Evolutionary conservation across 2,329 filamentous ascomycete species (phyloP), one percentile per base, ranked within the genome.

Genomic region (Cercospora nicotianae): DNA sequence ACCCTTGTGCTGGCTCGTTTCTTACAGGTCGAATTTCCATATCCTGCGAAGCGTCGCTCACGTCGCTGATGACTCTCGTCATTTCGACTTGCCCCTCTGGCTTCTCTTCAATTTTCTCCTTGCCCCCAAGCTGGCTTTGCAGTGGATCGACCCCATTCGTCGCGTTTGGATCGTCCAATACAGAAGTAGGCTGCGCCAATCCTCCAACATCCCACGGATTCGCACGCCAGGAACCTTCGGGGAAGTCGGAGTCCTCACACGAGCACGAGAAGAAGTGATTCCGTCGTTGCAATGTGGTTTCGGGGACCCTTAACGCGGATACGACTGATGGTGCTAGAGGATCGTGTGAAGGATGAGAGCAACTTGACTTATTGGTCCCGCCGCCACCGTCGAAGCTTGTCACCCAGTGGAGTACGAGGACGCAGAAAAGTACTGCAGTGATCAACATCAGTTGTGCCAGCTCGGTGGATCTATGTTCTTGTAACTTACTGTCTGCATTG

Each of bases 381-480:
- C 66, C 66, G 33, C 36, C 55, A 33, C 42, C 57, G 64, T 70
- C 63, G 60, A 70, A 65, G 7, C 53, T 65, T 7, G 68, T 70
- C 5, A 61, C 68, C 68, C 68, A 70, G 57, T 70, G 68, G 5
- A 68, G 60, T 28, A 68, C 60, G n/a, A 70, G 51, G 20, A 68
- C 66, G 58, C 63, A 70, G 55, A 68, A 67, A 5, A 70, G 60
- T 28, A 68, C 66, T 70, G 42, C 18, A n/a, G 16, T n/a, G 7
- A 33, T 33, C 36, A 33, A 60, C 45, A 26, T 23, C 36, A 65
- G 55, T 13, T 26, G 20, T 5, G 12, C 33, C 20, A 5, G 12
- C 26, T 28, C 26, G 8, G 26, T 18, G 30, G 6, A 18, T 18
- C 16, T 30, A 16, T 6, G 16, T 20, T 16, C 23, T 57, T 28